Evolutionary conservation across 2,329 filamentous ascomycete species (phyloP), one percentile per base, ranked within the genome.

Genomic region (Paecilomyces variotii): DNA sequence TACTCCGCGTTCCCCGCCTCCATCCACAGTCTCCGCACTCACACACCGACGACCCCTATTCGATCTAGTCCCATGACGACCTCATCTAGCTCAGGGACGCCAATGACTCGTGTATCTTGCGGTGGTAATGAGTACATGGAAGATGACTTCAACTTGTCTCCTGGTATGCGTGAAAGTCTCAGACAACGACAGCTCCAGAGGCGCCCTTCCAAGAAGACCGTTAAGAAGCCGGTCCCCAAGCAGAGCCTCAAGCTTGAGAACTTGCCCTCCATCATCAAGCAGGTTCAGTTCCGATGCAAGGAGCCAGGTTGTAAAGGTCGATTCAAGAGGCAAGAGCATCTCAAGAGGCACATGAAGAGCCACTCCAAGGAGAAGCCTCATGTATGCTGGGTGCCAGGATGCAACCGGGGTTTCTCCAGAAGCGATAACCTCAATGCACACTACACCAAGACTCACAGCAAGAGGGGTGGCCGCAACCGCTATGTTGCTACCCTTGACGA

Each of bases 251-350:
- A 67, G 39, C 60, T 75, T 14, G 73, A 75, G 55, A 73, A 71
- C 55, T 58, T 76, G 2, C 73, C 74, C 0, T 63, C 71, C 0
- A 71, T 74, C 51, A 75, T 76, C 52, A 73, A 73, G 55, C 70
- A 75, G 66, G 70, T 79, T 2, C 72, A 74, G 34, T 74, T 77
- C 63, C 70, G 72, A 61, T 76, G 78, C 68, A 70, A 72, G 49
- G 71, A 74, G 53, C 70, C 72, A 1, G 76, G 74, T 6, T 79
- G 78, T 63, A 72, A 72, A 57, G 74, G 74, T 6, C 73, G 73
- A 4, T 81, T 81, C 65, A 77, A 78, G 68, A 67, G 79, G 54
- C 76, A 78, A 60, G 79, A 81, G 61, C 79, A 80, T 58, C 67
- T 80, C 19, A 79, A 79, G 67, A 68, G 79, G 10, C 79, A 81